Conservation (phyloP, 768 basidiomycete genomes). For the Krasilnikovozyma curviuscula region DNA sequence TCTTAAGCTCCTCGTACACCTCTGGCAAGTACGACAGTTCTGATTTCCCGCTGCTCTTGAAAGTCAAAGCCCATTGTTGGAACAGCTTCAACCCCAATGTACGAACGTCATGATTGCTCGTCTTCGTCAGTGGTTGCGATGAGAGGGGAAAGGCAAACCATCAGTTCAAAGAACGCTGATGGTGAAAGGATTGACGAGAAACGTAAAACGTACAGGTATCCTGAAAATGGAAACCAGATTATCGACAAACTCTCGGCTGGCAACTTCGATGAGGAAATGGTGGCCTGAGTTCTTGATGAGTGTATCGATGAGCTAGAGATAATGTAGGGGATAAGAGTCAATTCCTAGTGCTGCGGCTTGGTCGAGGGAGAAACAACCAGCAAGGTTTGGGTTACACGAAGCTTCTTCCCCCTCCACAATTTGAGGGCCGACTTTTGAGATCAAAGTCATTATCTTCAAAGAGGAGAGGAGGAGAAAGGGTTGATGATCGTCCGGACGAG, state of each 20-base stretch:
- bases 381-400: neutral
- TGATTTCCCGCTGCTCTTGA: slow-evolving; percentile 65
- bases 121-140: slow-evolving; percentile 13
- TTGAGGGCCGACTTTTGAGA: too few relatives aligned
- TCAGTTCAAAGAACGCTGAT: neutral
- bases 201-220: slow-evolving; percentile 32
- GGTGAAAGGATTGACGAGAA: neutral
- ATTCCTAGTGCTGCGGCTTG: too few relatives aligned
- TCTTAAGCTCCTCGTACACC: slow-evolving; percentile 51
- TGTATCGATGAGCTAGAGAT: slow-evolving; percentile 54
- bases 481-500: neutral
- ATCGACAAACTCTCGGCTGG: slow-evolving; percentile 81
- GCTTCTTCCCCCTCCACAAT: too few relatives aligned
- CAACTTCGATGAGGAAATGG: slow-evolving; percentile 61
- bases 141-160: neutral
- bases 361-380: neutral
- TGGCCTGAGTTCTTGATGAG: slow-evolving; percentile 97
- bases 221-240: slow-evolving; percentile 77
- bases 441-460: too few relatives aligned
- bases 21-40: slow-evolving; percentile 54
- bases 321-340: slow-evolving; percentile 12
- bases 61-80: slow-evolving; percentile 88
- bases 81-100: slow-evolving; percentile 51
- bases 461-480: too few relatives aligned
- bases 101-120: slow-evolving; percentile 63